Base-by-base conservation (phyloP, 176 grass and related monocot genomes). In the Lolium multiflorum region DNA sequence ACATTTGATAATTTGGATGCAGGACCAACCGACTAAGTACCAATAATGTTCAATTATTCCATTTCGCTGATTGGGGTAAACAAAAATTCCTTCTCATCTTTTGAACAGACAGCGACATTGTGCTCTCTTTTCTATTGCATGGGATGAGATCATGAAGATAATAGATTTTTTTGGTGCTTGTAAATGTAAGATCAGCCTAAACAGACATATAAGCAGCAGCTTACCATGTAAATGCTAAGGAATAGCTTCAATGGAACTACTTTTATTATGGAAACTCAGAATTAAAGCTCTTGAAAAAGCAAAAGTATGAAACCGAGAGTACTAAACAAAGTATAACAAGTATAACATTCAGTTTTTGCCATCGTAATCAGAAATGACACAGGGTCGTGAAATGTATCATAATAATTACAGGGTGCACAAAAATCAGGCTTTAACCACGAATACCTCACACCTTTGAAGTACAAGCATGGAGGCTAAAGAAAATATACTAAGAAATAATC, bases 151-250 rank as follows among this genome's bases (percentile, higher is more conserved):
- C 63, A 37, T 67, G 3, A 1, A 13, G 20, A n/a, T 48, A 76
- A 84, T 18, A 26, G 7, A 25, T 41, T 22, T 46, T 12, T 50
- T 61, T 35, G 43, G 18, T 75, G 49, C 62, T 75, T 13, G 24
- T 22, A 75, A 26, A 46, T 59, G 21, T 59, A 59, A 72, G n/a
- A 25, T 28, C 69, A 8, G 6, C 55, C 22, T 62, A 26, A 84
- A 65, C 50, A 25, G 26, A 26, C 11, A 64, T 20, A 84, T 39
- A 41, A 54, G 26, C 56, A 77, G 11, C 13, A 84, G 35, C 38
- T 44, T 71, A 47, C 68, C 66, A 72, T 72, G 35, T 9, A 58
- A 46, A 46, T 46, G 52, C 25, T 65, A 65, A 65, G 59, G 59
- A 65, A 35, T 67, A 15, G 24, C 11, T 6, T 14, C 5, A 37